Evolutionary conservation across 768 basidiomycete species (phyloP).

Genomic region (Dentipellis fragilis): DNA sequence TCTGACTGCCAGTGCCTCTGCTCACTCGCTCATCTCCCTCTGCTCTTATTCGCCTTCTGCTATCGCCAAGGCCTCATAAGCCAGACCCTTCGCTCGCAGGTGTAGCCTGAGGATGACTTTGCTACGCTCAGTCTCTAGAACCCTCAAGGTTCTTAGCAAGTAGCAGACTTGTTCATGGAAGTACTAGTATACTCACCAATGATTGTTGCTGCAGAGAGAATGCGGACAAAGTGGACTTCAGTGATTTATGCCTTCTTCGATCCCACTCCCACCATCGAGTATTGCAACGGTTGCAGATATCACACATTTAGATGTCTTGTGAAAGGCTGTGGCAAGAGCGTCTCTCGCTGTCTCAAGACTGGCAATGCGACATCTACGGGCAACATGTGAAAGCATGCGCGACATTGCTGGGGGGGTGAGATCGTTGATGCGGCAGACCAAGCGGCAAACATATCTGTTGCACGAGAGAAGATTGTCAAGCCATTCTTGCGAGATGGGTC

Average conservation of each 20-base stretch:
- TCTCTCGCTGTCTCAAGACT: slow-evolving; percentile 17
- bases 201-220: neutral
- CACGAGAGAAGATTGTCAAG: neutral
- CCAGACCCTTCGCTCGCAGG: too few species aligned
- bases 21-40: too few species aligned
- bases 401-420: slow-evolving; percentile 1
- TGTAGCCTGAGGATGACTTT: too few species aligned
- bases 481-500: neutral
- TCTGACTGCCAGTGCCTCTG: too few species aligned
- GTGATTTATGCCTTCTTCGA: slow-evolving; percentile 21
- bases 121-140: too few species aligned
- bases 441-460: neutral
- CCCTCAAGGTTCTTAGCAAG: too few species aligned
- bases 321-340: slow-evolving; percentile 9
- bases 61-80: too few species aligned
- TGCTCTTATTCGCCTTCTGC: too few species aligned
- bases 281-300: slow-evolving; percentile 9
- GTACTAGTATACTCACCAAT: too few species aligned
- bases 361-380: slow-evolving; percentile 13
- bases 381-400: neutral
- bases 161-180: too few species aligned
- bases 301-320: slow-evolving; percentile 20
- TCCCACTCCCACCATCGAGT: slow-evolving; percentile 10
- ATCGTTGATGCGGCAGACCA: neutral
- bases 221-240: slow-evolving; percentile 15